phyloP scores from a whole-genome alignment of 2,329 filamentous ascomycete genomes.

The Fusarium clavum region DNA sequence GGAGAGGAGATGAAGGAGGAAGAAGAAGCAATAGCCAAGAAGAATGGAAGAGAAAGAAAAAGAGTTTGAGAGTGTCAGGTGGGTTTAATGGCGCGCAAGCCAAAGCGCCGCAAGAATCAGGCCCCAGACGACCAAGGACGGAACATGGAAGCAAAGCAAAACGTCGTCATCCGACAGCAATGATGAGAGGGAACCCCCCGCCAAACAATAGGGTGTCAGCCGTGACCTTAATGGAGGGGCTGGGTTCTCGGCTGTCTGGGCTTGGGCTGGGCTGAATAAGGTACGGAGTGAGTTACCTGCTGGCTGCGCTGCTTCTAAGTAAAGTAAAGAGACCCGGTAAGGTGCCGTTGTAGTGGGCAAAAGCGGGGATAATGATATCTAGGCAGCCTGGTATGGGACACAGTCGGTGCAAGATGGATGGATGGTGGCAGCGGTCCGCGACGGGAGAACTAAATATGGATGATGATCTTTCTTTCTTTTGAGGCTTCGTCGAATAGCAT shows the following conservation, averaged over 20 bases:
- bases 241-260: constrained; percentile 26
- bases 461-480: constrained; percentile 29
- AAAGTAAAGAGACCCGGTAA: constrained; percentile 15
- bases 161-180: constrained; percentile 49
- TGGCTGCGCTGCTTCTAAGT: background rate
- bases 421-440: constrained; percentile 44
- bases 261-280: constrained; percentile 11
- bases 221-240: constrained; percentile 46
- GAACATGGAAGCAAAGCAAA: constrained; percentile 39
- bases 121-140: constrained; percentile 38
- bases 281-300: background rate
- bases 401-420: constrained; percentile 5
- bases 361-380: constrained; percentile 37
- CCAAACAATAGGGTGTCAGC: constrained; percentile 45
- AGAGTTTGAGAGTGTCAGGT: constrained; percentile 44
- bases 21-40: constrained; percentile 29
- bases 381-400: constrained; percentile 3
- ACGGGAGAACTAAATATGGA: constrained; percentile 34
- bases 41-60: constrained; percentile 28
- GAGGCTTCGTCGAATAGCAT: constrained; percentile 6
- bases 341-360: constrained; percentile 29
- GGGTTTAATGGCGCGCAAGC: constrained; percentile 45
- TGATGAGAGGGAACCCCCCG: constrained; percentile 44
- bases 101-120: constrained; percentile 43
- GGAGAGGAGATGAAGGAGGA: constrained; percentile 10